Evolutionary conservation across 768 basidiomycete genomes (phyloP).

Genomic region (Amanita rimosa): DNA sequence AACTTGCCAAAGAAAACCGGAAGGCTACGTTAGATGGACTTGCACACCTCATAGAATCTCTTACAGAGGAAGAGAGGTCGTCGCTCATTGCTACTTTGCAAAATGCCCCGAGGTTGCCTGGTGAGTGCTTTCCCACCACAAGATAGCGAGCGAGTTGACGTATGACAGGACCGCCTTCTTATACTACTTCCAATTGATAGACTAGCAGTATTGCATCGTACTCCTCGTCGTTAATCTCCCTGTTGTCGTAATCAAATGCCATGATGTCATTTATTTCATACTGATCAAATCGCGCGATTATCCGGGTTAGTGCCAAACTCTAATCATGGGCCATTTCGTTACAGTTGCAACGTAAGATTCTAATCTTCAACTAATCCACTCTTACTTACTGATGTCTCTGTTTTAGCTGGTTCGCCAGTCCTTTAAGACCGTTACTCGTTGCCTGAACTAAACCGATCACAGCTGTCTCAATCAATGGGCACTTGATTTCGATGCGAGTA

Average conservation of each 20-base stretch:
- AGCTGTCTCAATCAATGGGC: slow-evolving; percentile 98
- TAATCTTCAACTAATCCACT: slow-evolving; percentile 5
- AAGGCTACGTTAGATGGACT: slow-evolving; percentile 71
- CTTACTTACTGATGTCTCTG: slow-evolving; percentile 6
- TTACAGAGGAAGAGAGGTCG: slow-evolving; percentile 64
- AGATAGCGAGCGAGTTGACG: neutral
- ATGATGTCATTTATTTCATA: neutral
- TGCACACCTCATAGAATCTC: slow-evolving; percentile 53
- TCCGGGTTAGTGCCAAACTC: neutral
- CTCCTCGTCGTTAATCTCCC: neutral
- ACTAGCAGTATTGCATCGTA: slow-evolving; percentile 1
- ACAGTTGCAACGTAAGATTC: slow-evolving; percentile 73
- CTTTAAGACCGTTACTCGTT: neutral
- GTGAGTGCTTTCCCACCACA: slow-evolving; percentile 25
- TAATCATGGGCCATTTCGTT: slow-evolving; percentile 24
- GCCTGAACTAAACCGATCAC: slow-evolving; percentile 5
- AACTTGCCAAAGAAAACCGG: slow-evolving; percentile 61
- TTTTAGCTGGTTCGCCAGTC: slow-evolving; percentile 20
- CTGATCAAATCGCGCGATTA: neutral
- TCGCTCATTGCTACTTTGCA: slow-evolving; percentile 52
- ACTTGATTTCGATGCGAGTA: slow-evolving; percentile 76
- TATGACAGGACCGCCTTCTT: slow-evolving; percentile 25
- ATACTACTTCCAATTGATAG: slow-evolving; percentile 11
- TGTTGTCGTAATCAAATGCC: neutral
- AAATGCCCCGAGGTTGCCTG: slow-evolving; percentile 42